phyloP scores from a whole-genome alignment of 2,329 filamentous ascomycete species.

The Beauveria scarabaeidicola region DNA sequence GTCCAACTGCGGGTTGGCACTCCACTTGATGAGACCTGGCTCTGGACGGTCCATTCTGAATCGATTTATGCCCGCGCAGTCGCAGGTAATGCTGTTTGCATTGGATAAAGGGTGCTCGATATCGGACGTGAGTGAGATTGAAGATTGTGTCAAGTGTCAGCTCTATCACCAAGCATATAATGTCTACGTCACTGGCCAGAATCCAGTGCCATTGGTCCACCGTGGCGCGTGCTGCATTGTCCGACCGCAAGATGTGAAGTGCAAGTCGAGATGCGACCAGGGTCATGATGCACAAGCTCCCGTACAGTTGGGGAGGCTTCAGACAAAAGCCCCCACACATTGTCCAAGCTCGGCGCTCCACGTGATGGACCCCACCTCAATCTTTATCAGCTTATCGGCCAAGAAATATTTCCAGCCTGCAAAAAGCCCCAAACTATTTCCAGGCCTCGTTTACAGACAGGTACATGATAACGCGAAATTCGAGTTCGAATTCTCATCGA shows the following conservation, averaged over 20 bases:
- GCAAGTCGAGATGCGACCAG: conserved; percentile 1
- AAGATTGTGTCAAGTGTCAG: neutral
- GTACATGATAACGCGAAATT: neutral
- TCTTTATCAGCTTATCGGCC: conserved; percentile 12
- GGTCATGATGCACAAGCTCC: conserved; percentile 5
- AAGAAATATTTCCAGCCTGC: conserved; percentile 1
- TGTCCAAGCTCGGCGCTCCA: neutral
- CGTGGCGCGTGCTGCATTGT: conserved; percentile 6
- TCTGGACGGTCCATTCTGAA: conserved; percentile 48
- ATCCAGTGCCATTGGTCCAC: conserved; percentile 6
- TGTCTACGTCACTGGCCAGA: conserved; percentile 6
- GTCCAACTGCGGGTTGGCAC: conserved; percentile 48
- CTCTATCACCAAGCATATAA: neutral
- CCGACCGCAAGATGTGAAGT: neutral
- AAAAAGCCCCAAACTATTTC: neutral
- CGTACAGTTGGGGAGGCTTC: neutral
- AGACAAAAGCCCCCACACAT: neutral
- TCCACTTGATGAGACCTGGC: conserved; percentile 59
- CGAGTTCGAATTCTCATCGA: neutral
- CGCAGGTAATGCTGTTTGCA: neutral
- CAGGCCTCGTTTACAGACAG: neutral
- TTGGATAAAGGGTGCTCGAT: neutral
- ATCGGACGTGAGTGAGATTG: neutral
- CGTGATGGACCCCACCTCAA: conserved; percentile 9
- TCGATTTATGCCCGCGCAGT: neutral